A percentile compares a stretch with the other conserved stretches of the same genome.
phyloP scores from a whole-genome alignment of 2,329 filamentous ascomycete species.

The Calonectria leucothoes region DNA sequence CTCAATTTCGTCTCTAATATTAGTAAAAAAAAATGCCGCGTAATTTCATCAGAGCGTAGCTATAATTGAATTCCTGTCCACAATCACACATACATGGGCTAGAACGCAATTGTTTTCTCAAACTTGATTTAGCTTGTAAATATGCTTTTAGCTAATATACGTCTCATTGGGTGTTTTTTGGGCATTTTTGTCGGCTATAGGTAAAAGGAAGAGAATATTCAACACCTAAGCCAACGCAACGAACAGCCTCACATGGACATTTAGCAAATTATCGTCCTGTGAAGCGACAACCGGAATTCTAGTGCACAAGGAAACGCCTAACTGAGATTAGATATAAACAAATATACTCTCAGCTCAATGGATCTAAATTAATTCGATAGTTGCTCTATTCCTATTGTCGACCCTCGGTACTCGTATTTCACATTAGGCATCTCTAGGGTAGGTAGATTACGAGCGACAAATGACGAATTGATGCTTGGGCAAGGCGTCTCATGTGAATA shows the following conservation, averaged over 20 bases:
- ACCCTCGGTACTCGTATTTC: background rate
- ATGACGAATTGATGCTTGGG: background rate
- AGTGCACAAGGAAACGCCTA: no score
- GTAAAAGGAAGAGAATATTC: no score
- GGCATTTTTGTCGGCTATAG: no score
- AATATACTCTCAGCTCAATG: no score
- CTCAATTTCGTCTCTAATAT: background rate
- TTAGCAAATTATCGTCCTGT: background rate
- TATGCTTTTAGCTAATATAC: no score
- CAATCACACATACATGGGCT: background rate
- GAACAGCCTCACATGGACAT: no score
- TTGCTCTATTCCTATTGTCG: background rate
- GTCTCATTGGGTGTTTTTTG: no score
- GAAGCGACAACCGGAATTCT: background rate
- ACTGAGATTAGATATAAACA: no score
- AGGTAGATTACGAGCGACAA: background rate
- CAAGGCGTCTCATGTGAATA: background rate
- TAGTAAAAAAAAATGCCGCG: background rate
- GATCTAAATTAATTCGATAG: background rate
- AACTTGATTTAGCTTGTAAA: no score
- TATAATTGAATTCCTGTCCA: background rate
- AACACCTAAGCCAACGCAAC: no score
- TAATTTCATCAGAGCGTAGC: background rate
- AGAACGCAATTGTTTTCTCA: no score
- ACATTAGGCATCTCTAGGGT: background rate